A percentile compares a stretch with the other conserved stretches of the same genome.
Evolutionary conservation across 2,329 filamentous ascomycete species (phyloP).

Genomic region (Chrysoporthe austroafricana): DNA sequence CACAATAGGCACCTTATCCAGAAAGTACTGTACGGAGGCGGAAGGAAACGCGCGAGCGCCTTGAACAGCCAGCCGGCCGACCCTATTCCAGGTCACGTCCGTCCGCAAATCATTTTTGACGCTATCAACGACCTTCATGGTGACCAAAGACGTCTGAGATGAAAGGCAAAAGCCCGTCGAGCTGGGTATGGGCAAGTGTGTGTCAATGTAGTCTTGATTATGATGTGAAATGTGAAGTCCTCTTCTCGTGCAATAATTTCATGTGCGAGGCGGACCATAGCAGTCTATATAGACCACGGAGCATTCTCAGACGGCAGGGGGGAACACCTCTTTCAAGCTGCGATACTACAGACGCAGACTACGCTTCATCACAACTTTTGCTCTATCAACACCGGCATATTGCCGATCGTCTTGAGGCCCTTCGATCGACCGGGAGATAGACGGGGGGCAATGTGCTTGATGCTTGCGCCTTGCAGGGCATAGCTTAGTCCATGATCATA

Average conservation of each 20-base stretch:
- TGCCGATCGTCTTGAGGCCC: not conserved
- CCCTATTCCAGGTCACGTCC: constrained; percentile 43
- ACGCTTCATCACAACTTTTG: not conserved
- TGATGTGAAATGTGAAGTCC: not conserved
- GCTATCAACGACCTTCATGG: constrained; percentile 33
- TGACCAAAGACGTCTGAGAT: constrained; percentile 5
- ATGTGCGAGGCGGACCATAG: not conserved
- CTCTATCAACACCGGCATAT: not conserved
- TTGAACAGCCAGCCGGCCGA: constrained; percentile 36
- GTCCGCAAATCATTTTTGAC: constrained; percentile 40
- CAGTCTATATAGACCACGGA: not conserved
- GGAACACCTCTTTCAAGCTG: not conserved
- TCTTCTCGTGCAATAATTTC: not conserved
- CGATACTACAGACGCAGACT: not conserved
- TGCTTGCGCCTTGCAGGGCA: not conserved
- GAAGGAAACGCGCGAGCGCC: constrained; percentile 51
- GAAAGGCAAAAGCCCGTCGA: not conserved
- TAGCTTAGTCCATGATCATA: not conserved
- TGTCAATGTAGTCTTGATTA: not conserved
- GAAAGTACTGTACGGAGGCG: constrained; percentile 57
- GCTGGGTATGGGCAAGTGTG: not conserved
- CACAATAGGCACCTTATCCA: constrained; percentile 64
- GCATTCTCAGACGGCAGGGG: not conserved
- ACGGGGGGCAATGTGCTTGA: not conserved
- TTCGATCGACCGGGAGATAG: not conserved